Conservation (phyloP, 768 basidiomycete species). For the Leccinum olivaceopallidum region DNA sequence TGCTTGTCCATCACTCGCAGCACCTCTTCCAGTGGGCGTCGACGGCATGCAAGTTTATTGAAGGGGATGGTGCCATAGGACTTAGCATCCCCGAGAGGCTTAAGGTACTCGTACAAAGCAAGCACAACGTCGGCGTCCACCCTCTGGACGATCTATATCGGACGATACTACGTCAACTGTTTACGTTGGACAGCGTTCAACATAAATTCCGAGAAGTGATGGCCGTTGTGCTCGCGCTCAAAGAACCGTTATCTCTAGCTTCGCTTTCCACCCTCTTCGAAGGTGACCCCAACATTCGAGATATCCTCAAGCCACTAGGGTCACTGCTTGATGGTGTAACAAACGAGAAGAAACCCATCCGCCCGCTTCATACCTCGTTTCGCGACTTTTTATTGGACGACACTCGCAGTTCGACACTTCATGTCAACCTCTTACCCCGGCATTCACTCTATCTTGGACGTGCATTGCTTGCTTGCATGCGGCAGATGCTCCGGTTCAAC, state of each 20-base stretch:
- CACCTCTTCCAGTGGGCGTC: slow-evolving; percentile 37
- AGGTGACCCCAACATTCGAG: slow-evolving; percentile 7
- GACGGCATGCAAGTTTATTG: slow-evolving; percentile 31
- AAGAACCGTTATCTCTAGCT: slow-evolving; percentile 19
- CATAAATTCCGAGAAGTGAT: slow-evolving; percentile 23
- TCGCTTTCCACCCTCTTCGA: slow-evolving; percentile 18
- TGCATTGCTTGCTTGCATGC: slow-evolving; percentile 34
- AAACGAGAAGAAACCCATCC: slow-evolving; percentile 22
- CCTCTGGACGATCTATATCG: slow-evolving; percentile 23
- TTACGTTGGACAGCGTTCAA: slow-evolving; percentile 5
- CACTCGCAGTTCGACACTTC: slow-evolving; percentile 25
- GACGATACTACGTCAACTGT: slow-evolving; percentile 21
- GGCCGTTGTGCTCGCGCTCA: slow-evolving; percentile 19
- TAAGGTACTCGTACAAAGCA: slow-evolving; percentile 9
- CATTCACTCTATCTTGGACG: slow-evolving; percentile 25
- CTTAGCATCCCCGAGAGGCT: slow-evolving; percentile 15
- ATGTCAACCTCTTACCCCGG: slow-evolving; percentile 11
- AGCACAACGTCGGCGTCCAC: background rate
- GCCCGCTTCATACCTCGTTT: slow-evolving; percentile 37
- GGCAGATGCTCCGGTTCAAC: slow-evolving; percentile 37
- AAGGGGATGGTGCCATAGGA: slow-evolving; percentile 20
- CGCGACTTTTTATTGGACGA: slow-evolving; percentile 33
- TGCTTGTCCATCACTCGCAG: slow-evolving; percentile 26
- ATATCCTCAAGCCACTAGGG: slow-evolving; percentile 22
- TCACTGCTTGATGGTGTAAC: slow-evolving; percentile 24